Evolutionary conservation across 2,329 filamentous ascomycete species (phyloP), one percentile per base, ranked within the genome.

Genomic region (Ophiostoma sp.): DNA sequence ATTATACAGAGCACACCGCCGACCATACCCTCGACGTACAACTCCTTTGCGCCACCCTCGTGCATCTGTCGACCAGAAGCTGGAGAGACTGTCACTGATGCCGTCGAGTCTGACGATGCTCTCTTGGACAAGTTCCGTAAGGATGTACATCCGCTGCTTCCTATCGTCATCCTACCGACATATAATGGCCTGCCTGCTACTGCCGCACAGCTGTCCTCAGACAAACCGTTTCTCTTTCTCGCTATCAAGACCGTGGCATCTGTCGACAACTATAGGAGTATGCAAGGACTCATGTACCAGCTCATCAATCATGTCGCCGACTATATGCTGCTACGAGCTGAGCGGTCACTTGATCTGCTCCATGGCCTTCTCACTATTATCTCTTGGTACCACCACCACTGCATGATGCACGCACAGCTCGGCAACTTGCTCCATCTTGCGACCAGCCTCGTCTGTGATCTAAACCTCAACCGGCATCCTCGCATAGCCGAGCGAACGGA

Each of bases 381-480:
- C 2, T 81, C 81, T 0, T 86, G 81, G 79, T 85, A 85, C 70
- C 84, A 86, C 66, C 83, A 86, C 68, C 84, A 86, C 74, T 86
- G 84, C 73, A 80, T 85, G 72, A 79, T 83, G 75, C 84, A 86
- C 68, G 79, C 81, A 0, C 85, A 87, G 71, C 75, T 87, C 15
- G 81, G 82, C 73, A 85, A 84, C 68, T 76, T 87, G 3, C 75
- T 86, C 2, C 79, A 82, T 10, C 73, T 87, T 27, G 82, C 84
- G 1, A 76, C 79, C 15, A 83, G 81, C 4, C 78, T 86, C 1
- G 77, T 81, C 8, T 79, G 79, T 0, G 84, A 85, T 69, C 74
- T 86, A 48, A 81, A 81, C 2, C 75, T 87, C 15, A 82, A 81
- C 64, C 78, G 78, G 7, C 76, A 77, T 3, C 80, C 83, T 0